phyloP scores from a whole-genome alignment of 1,284 basidiomycete genomes.

The Bondarzewia mesenterica region DNA sequence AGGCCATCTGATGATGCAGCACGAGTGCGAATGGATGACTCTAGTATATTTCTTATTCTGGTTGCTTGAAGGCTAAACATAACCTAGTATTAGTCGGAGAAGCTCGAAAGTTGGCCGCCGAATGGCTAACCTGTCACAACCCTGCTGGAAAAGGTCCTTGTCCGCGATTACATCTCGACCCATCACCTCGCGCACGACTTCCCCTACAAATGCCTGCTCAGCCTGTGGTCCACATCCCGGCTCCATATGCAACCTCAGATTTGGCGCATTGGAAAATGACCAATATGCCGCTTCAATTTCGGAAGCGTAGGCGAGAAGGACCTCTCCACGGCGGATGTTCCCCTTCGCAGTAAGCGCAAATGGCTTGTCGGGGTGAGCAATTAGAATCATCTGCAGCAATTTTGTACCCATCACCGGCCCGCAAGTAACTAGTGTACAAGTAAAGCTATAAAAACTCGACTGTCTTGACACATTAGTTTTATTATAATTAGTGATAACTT shows the following conservation, averaged over 20 bases:
- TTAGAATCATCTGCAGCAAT: constrained; percentile 24
- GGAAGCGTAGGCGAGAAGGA: constrained; percentile 19
- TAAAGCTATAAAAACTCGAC: no score
- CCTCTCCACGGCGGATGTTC: constrained; percentile 20
- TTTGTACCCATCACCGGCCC: no score
- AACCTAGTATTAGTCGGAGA: neutral
- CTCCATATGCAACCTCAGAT: constrained; percentile 9
- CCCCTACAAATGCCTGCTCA: constrained; percentile 14
- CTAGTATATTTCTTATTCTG: constrained; percentile 26
- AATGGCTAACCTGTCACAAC: constrained; percentile 26
- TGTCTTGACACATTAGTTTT: no score
- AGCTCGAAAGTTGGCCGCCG: neutral
- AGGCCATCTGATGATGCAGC: constrained; percentile 11
- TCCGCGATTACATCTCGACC: constrained; percentile 12
- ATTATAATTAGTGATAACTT: no score
- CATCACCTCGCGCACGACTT: constrained; percentile 14
- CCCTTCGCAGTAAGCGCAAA: constrained; percentile 26
- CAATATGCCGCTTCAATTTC: constrained; percentile 25
- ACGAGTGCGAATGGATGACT: constrained; percentile 17
- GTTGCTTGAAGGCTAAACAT: constrained; percentile 23
- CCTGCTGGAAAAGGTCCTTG: constrained; percentile 27
- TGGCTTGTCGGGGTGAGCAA: constrained; percentile 18
- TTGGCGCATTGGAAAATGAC: constrained; percentile 14
- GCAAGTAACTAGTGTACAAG: no score
- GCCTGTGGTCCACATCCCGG: constrained; percentile 15